Evolutionary conservation across 1,139 yeast genomes (phyloP).

Genomic region (Candida buenavistaensis): DNA sequence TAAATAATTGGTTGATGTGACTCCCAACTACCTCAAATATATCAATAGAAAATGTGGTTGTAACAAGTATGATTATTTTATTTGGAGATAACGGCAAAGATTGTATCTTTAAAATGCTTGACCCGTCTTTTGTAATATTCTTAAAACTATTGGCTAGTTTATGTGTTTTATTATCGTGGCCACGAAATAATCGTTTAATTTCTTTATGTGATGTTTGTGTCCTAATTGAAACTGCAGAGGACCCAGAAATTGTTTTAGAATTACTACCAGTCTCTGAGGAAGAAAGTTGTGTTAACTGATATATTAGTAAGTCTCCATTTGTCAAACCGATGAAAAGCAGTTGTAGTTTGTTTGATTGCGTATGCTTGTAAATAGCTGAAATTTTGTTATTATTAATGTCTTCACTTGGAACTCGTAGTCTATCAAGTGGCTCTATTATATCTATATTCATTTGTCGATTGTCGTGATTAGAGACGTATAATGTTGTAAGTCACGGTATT

Average conservation of each 20-base stretch:
- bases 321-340: constrained; percentile 34
- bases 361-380: constrained; percentile 21
- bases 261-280: too few relatives aligned
- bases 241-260: constrained; percentile 2
- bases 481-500: too few relatives aligned
- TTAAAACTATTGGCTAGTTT: constrained; percentile 17
- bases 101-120: constrained; percentile 22
- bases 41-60: constrained; percentile 25
- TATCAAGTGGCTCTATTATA: constrained; percentile 30
- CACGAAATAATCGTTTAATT: constrained; percentile 13
- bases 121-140: constrained; percentile 23
- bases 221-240: constrained; percentile 9
- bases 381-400: constrained; percentile 17
- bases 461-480: too few relatives aligned
- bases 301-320: constrained; percentile 38
- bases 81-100: constrained; percentile 19
- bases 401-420: constrained; percentile 25
- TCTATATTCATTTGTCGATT: constrained; percentile 27
- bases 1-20: constrained; percentile 33
- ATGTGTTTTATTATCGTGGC: constrained; percentile 7
- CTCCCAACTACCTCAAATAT: constrained; percentile 37
- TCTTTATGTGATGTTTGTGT: constrained; percentile 29
- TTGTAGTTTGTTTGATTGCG: constrained; percentile 5
- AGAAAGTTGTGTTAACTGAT: constrained; percentile 5
- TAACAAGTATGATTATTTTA: constrained; percentile 28